Evolutionary conservation across 1,139 yeast genomes (phyloP).

Genomic region (Hemisphaericaspora xylanilytica): DNA sequence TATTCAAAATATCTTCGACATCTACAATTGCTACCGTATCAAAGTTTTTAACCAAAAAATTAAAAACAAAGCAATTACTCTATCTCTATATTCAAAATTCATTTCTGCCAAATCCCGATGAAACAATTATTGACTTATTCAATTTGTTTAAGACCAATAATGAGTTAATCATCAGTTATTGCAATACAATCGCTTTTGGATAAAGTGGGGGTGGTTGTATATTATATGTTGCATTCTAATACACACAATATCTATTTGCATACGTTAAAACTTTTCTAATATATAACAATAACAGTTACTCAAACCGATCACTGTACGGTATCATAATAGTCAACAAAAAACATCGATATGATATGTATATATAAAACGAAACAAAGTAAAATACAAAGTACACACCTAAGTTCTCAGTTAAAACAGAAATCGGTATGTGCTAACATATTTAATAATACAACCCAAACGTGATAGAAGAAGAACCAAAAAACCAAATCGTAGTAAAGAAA

Average conservation of each 20-base stretch:
- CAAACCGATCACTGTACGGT: too few species aligned
- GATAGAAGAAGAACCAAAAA: neutral
- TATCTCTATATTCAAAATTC: slow-evolving; percentile 55
- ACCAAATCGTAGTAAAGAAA: too few species aligned
- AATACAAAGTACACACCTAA: neutral
- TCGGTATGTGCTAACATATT: neutral
- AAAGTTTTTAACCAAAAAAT: slow-evolving; percentile 42
- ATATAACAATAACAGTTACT: neutral
- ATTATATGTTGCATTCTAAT: neutral
- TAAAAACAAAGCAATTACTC: slow-evolving; percentile 27
- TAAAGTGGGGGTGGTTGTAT: too few species aligned
- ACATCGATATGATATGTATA: too few species aligned
- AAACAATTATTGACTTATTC: slow-evolving; percentile 48
- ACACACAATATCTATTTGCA: neutral
- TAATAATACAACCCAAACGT: neutral
- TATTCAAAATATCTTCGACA: slow-evolving; percentile 46
- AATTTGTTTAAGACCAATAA: slow-evolving; percentile 43
- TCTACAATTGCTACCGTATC: slow-evolving; percentile 48
- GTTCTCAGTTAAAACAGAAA: neutral
- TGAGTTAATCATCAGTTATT: slow-evolving; percentile 55
- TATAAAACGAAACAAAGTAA: too few species aligned
- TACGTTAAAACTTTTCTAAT: too few species aligned
- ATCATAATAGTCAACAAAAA: too few species aligned
- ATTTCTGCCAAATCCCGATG: slow-evolving; percentile 61
- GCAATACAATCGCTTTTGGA: slow-evolving; percentile 60